Evolutionary conservation across 345 rosid genomes (phyloP), one percentile per base, ranked within the genome.

Genomic region (Nasturtium officinale): DNA sequence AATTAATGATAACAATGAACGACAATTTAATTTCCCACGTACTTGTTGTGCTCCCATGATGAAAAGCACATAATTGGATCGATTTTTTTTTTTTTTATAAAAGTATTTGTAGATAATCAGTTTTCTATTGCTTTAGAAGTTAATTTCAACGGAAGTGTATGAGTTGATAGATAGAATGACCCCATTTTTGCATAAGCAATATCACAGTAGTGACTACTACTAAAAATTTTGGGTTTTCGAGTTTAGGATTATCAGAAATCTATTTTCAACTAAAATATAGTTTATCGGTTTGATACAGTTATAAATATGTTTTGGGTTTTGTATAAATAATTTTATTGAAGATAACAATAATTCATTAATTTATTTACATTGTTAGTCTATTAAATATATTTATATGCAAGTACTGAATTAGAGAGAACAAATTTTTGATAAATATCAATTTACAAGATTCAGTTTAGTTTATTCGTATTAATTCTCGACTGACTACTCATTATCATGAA

Each of bases 21-120:
- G 66, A 33, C 18, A 70, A 25, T 23, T 59, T 18, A 20, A 45
- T 56, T 28, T 5, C 1, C 3, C 58, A 30, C 43, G 45, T 57
- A 56, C 65, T 29, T 69, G 30, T 29, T 69, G 43, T 55, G 63
- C 21, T 68, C 43, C 30, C 48, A 55, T 68, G 18, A 42, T 42
- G 63, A 43, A 7, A 53, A 43, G 47, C 28, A 20, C 11, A 67
- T 38, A 54, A 17, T 26, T 67, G 52, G 52, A 40, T 54, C 15
- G 38, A 67, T 10, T 7, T 54, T 21, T 33, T 1, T 20, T 7
- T 54, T 21, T 21, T 1, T 20, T 66, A 66, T 38, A 1, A 6
- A 67, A 16, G 12, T 52, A 16, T 46, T 53, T 23, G 11, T 54
- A 8, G 51, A 54, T 2, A 56, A 29, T 68, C 30, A 28, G 43